Evolutionary conservation across 192 early-diverging fungal species (phyloP).

Genomic region (Backusella liffmaniae): DNA sequence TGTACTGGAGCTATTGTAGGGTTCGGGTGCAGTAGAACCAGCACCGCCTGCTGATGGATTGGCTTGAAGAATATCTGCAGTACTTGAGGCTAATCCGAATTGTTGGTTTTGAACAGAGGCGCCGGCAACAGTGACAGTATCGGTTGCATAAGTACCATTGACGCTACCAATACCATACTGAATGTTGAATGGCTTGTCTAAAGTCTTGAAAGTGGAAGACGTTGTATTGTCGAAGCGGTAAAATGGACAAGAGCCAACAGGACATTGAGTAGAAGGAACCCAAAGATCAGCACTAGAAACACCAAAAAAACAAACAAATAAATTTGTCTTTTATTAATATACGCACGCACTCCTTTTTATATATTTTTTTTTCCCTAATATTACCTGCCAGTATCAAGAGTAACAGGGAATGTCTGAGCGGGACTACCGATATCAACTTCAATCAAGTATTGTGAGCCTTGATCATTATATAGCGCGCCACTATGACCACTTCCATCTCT

Average conservation of each 20-base stretch:
- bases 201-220: conserved; percentile 13
- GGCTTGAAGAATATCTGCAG: conserved; percentile 17
- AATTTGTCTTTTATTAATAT: background rate
- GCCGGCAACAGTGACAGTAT: conserved; percentile 30
- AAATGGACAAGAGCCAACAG: conserved; percentile 6
- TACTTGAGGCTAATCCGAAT: conserved; percentile 26
- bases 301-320: background rate
- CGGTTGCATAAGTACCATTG: conserved; percentile 30
- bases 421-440: conserved; percentile 29
- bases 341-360: background rate
- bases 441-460: conserved; percentile 35
- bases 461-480: conserved; percentile 27
- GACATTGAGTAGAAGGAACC: conserved; percentile 25
- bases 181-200: conserved; percentile 7
- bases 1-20: background rate
- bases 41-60: background rate
- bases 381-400: conserved; percentile 40
- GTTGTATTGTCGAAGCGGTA: conserved; percentile 7
- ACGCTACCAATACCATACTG: conserved; percentile 21
- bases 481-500: background rate
- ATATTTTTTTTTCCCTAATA: background rate
- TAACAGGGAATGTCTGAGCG: conserved; percentile 28
- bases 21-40: background rate
- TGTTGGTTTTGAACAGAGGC: conserved; percentile 18
- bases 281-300: conserved; percentile 28